These are phyloP conservation scores for Catharanthus roseus DNA, from an alignment of 257 asterid species.

Conservation along the genomic window DNA sequence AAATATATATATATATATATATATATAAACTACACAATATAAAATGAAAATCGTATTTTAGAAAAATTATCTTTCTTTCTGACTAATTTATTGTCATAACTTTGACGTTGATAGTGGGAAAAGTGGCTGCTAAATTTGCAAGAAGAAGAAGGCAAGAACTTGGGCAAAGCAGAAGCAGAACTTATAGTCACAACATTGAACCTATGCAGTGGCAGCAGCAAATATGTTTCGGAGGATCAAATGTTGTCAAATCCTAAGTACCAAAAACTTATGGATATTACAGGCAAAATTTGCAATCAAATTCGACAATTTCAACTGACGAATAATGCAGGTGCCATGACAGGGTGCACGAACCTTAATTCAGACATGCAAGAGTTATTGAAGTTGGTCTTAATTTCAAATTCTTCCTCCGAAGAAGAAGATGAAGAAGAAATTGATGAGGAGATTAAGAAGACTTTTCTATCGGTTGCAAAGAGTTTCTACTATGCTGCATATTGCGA, in stretches of 20 bases:
- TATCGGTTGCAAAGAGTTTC: slow-evolving; percentile 51
- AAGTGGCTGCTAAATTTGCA: slow-evolving; percentile 50
- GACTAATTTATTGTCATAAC: too few relatives aligned
- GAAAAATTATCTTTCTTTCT: too few relatives aligned
- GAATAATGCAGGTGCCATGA: slow-evolving; percentile 25
- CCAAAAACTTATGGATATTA: slow-evolving; percentile 33
- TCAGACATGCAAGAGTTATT: slow-evolving; percentile 51
- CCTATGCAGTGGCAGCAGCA: slow-evolving; percentile 14
- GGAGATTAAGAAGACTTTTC: slow-evolving; percentile 47
- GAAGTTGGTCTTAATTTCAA: slow-evolving; percentile 46
- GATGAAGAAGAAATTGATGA: slow-evolving; percentile 29
- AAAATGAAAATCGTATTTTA: too few relatives aligned
- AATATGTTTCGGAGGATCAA: slow-evolving; percentile 20
- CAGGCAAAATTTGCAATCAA: slow-evolving; percentile 32
- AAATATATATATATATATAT: too few relatives aligned
- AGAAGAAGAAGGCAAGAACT: slow-evolving; percentile 20
- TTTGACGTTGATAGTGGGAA: slow-evolving; percentile 51
- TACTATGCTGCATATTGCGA: slow-evolving; percentile 55
- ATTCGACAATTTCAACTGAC: slow-evolving; percentile 32
- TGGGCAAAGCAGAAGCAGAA: slow-evolving; percentile 41
- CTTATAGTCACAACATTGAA: slow-evolving; percentile 45
- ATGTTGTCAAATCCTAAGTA: slow-evolving; percentile 39
- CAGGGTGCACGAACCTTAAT: slow-evolving; percentile 38
- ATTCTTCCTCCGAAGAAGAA: too few relatives aligned
- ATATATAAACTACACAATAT: too few relatives aligned